These are phyloP conservation scores for Biscogniauxia mediterranea DNA, from an alignment of 2,329 filamentous ascomycete species.

Conservation along the genomic window DNA sequence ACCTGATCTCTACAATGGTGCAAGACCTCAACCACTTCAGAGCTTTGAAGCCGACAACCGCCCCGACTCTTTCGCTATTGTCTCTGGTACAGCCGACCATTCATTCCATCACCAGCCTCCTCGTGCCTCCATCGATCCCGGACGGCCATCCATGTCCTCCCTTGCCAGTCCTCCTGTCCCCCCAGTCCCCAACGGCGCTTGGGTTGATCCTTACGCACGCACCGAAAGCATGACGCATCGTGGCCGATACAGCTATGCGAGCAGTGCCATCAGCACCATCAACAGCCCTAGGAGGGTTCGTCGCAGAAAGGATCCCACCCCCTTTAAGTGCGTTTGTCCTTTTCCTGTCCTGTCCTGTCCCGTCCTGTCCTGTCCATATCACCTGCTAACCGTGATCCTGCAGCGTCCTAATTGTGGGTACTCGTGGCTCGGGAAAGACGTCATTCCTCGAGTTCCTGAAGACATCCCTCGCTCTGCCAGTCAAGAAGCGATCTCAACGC, in stretches of 20 bases:
- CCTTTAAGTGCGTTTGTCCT: conserved; percentile 80
- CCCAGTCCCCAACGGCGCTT: conserved; percentile 59
- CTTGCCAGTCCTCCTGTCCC: conserved; percentile 59
- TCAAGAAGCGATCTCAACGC: conserved; percentile 67
- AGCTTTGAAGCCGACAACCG: conserved; percentile 36
- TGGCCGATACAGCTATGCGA: conserved; percentile 93
- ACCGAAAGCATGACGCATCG: conserved; percentile 96
- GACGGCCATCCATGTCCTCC: conserved; percentile 39
- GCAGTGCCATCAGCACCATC: conserved; percentile 83
- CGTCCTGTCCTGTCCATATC: background rate
- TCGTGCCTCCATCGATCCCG: conserved; percentile 55
- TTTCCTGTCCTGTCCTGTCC: background rate
- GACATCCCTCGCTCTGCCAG: conserved; percentile 77
- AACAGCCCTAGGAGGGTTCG: conserved; percentile 91
- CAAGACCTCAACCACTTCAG: conserved; percentile 30
- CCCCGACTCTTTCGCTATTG: conserved; percentile 34
- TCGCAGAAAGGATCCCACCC: conserved; percentile 93
- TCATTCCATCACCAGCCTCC: conserved; percentile 36
- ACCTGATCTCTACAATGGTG: conserved; percentile 44
- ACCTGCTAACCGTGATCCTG: conserved; percentile 17
- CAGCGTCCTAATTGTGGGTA: conserved; percentile 88
- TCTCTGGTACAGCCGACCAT: conserved; percentile 32
- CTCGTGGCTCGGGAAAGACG: conserved; percentile 86
- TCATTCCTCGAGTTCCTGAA: conserved; percentile 96
- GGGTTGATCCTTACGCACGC: conserved; percentile 74